These are phyloP conservation scores for Lentinula aciculospora DNA, from an alignment of 768 basidiomycete genomes.

Conservation along the genomic window DNA sequence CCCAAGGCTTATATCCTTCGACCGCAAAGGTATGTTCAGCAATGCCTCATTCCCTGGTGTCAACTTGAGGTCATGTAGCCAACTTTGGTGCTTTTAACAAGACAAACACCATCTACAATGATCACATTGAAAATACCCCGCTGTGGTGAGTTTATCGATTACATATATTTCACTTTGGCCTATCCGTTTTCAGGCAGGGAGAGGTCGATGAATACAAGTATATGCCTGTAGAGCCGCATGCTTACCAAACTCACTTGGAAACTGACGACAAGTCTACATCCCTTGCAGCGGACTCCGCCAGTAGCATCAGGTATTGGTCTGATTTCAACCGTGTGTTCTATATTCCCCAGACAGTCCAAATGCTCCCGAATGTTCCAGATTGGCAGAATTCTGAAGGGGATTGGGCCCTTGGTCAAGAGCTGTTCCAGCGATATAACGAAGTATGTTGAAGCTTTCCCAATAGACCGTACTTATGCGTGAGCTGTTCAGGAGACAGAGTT, in stretches of 20 bases:
- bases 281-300: slow-evolving; percentile 7
- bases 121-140: slow-evolving; percentile 15
- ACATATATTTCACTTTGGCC: neutral
- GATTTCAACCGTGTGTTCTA: slow-evolving; percentile 64
- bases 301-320: slow-evolving; percentile 57
- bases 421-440: slow-evolving; percentile 49
- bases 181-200: slow-evolving; percentile 36
- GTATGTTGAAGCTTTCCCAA: slow-evolving; percentile 27
- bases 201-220: slow-evolving; percentile 44
- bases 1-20: slow-evolving; percentile 64
- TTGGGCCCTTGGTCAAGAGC: slow-evolving; percentile 50
- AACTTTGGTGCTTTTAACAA: slow-evolving; percentile 59
- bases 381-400: slow-evolving; percentile 49
- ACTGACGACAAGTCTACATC: slow-evolving; percentile 10
- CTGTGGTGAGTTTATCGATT: neutral
- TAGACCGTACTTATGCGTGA: neutral
- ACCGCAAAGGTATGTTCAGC: slow-evolving; percentile 48
- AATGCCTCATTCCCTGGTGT: neutral
- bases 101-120: slow-evolving; percentile 30
- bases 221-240: slow-evolving; percentile 44
- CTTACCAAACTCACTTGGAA: slow-evolving; percentile 42
- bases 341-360: slow-evolving; percentile 59
- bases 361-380: slow-evolving; percentile 50
- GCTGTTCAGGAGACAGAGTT: slow-evolving; percentile 49
- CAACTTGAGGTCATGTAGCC: slow-evolving; percentile 28